phyloP scores from a whole-genome alignment of 371 early-diverging fungal species.

The Mucor velutinosus region DNA sequence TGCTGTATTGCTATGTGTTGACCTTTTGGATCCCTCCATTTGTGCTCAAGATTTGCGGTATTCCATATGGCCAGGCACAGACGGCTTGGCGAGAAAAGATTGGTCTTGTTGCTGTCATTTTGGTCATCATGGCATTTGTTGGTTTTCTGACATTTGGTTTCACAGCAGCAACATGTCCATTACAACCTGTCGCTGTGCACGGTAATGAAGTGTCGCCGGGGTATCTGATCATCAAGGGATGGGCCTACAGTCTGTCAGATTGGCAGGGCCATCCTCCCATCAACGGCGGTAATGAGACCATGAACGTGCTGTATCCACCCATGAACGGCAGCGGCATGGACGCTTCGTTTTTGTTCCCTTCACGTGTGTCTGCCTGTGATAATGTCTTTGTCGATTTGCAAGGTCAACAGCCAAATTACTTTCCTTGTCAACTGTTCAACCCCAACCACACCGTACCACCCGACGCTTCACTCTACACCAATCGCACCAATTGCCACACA shows the following conservation, averaged over 20 bases:
- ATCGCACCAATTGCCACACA: constrained; percentile 67
- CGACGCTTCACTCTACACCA: constrained; percentile 49
- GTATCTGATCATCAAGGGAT: constrained; percentile 55
- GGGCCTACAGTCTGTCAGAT: constrained; percentile 55
- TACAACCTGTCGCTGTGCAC: constrained; percentile 28
- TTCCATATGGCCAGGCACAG: constrained; percentile 54
- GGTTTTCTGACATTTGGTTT: constrained; percentile 69
- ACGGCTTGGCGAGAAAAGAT: constrained; percentile 88
- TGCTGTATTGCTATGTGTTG: constrained; percentile 52
- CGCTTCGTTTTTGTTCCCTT: constrained; percentile 58
- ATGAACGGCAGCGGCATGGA: constrained; percentile 65
- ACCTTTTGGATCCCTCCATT: constrained; percentile 56
- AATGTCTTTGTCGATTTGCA: constrained; percentile 52
- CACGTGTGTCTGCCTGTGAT: constrained; percentile 64
- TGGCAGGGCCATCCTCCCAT: constrained; percentile 53
- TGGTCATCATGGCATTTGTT: constrained; percentile 49
- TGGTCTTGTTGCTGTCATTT: constrained; percentile 71
- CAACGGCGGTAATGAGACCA: constrained; percentile 31
- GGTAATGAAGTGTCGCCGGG: constrained; percentile 42
- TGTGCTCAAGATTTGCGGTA: constrained; percentile 31
- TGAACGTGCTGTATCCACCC: constrained; percentile 59
- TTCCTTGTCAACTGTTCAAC: constrained; percentile 68
- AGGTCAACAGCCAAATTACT: constrained; percentile 54
- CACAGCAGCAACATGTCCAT: constrained; percentile 55
- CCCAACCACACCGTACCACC: constrained; percentile 46